These are phyloP conservation scores for Penicillium coprophilum DNA, from an alignment of 495 filamentous ascomycete genomes.

Conservation along the genomic window DNA sequence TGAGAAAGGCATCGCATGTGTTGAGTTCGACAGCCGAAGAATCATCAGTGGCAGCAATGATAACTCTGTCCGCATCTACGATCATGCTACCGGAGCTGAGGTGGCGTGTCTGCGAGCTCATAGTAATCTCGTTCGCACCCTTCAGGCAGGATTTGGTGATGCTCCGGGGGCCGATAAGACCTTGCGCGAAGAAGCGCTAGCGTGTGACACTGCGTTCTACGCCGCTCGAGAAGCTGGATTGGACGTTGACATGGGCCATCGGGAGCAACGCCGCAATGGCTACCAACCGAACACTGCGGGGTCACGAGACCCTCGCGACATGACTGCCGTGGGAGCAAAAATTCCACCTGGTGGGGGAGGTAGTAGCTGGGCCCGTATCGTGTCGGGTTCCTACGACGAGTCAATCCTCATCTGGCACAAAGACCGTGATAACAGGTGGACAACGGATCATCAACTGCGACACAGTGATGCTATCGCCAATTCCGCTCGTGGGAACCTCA, in stretches of 20 bases:
- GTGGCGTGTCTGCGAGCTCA: slow-evolving; percentile 84
- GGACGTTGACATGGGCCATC: slow-evolving; percentile 42
- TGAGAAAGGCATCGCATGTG: slow-evolving; percentile 93
- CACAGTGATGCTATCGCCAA: slow-evolving; percentile 61
- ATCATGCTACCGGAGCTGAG: slow-evolving; percentile 77
- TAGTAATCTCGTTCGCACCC: slow-evolving; percentile 80
- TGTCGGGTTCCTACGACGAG: slow-evolving; percentile 95
- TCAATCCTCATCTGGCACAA: slow-evolving; percentile 92
- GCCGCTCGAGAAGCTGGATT: slow-evolving; percentile 64
- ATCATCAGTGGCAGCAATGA: slow-evolving; percentile 96
- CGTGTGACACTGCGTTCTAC: slow-evolving; percentile 70
- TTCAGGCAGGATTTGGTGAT: slow-evolving; percentile 92
- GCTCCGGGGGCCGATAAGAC: slow-evolving; percentile 74
- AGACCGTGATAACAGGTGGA: slow-evolving; percentile 79
- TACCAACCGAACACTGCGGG: slow-evolving; percentile 66
- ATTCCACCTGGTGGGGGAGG: slow-evolving; percentile 88
- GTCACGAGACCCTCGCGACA: slow-evolving; percentile 70
- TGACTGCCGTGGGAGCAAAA: slow-evolving; percentile 74
- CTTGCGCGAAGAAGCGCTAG: slow-evolving; percentile 66
- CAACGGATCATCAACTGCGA: slow-evolving; percentile 64
- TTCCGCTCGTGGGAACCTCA: slow-evolving; percentile 33
- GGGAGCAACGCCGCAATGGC: slow-evolving; percentile 46
- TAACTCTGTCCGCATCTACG: slow-evolving; percentile 91
- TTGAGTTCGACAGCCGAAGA: slow-evolving; percentile 94
- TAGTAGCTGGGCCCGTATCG: slow-evolving; percentile 80